Conservation (phyloP, 2,329 filamentous ascomycete species). For the Paecilomyces sp. region DNA sequence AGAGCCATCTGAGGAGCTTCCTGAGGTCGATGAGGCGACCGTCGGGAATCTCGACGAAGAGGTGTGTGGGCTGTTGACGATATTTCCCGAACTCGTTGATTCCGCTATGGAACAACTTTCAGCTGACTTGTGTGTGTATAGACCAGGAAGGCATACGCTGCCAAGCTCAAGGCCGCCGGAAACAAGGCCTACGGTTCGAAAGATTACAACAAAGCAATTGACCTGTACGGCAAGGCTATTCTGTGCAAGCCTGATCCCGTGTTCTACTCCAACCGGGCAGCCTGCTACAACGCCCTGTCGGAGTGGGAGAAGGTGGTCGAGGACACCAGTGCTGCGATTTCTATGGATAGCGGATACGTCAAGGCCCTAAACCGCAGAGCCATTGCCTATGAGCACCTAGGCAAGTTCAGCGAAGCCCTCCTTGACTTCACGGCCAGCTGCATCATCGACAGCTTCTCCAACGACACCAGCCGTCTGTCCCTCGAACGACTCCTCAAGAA, state of each 20-base stretch:
- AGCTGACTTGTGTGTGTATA: constrained; percentile 26
- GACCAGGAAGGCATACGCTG: constrained; percentile 78
- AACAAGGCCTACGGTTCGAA: constrained; percentile 96
- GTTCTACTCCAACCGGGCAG: constrained; percentile 97
- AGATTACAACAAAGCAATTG: constrained; percentile 88
- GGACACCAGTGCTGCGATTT: constrained; percentile 90
- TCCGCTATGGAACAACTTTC: neutral
- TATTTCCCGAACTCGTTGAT: too few species aligned
- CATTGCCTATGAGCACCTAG: constrained; percentile 91
- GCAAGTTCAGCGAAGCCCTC: constrained; percentile 85
- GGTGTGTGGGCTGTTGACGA: constrained; percentile 23
- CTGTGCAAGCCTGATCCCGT: constrained; percentile 95
- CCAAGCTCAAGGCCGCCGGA: constrained; percentile 86
- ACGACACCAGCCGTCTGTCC: constrained; percentile 76
- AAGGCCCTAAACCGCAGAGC: constrained; percentile 96
- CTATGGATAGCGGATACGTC: constrained; percentile 89
- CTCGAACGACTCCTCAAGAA: constrained; percentile 94
- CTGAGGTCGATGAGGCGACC: constrained; percentile 52
- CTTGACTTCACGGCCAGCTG: constrained; percentile 98
- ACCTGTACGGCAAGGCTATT: constrained; percentile 91
- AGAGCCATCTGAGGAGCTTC: constrained; percentile 57
- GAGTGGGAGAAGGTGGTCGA: constrained; percentile 96
- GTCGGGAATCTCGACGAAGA: constrained; percentile 40
- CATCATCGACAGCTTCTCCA: constrained; percentile 97
- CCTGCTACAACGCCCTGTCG: constrained; percentile 88